phyloP scores from a whole-genome alignment of 1,139 yeast species.

The Keqinozyma sinolaborantium region DNA sequence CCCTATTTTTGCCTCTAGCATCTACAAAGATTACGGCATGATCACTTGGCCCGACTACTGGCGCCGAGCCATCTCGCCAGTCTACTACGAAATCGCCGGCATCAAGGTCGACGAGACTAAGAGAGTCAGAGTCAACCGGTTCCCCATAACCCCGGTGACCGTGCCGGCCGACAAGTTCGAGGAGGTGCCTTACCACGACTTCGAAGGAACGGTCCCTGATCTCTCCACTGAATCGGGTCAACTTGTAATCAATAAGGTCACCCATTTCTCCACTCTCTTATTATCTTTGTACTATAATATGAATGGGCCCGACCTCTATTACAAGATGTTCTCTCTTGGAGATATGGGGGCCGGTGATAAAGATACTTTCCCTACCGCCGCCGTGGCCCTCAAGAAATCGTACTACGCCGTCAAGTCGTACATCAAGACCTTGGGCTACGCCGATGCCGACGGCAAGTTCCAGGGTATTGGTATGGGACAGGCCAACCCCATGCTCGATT shows the following conservation, averaged over 20 bases:
- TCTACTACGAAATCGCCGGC: conserved; percentile 63
- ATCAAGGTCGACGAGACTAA: conserved; percentile 25
- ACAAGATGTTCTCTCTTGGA: conserved; percentile 56
- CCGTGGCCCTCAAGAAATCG: conserved; percentile 25
- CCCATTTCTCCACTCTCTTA: conserved; percentile 50
- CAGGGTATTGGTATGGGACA: conserved; percentile 43
- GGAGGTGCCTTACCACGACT: conserved; percentile 41
- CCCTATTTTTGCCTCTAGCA: conserved; percentile 46
- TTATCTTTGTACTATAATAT: conserved; percentile 55
- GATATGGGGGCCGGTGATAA: conserved; percentile 67
- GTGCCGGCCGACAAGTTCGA: conserved; percentile 3
- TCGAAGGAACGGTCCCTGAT: conserved; percentile 57
- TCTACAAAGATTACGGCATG: conserved; percentile 55
- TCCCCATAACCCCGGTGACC: conserved; percentile 12
- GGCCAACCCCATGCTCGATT: conserved; percentile 30
- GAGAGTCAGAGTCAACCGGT: conserved; percentile 21
- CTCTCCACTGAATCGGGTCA: conserved; percentile 67
- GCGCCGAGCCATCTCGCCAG: conserved; percentile 70
- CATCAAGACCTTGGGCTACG: conserved; percentile 30
- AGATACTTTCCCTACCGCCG: conserved; percentile 61
- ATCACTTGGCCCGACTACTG: conserved; percentile 84
- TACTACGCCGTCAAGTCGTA: conserved; percentile 50
- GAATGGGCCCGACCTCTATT: conserved; percentile 55
- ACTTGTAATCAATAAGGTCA: conserved; percentile 47
- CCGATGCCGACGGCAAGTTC: conserved; percentile 19